phyloP scores from a whole-genome alignment of 148 eudicot genomes.

The Agrostemma githago region DNA sequence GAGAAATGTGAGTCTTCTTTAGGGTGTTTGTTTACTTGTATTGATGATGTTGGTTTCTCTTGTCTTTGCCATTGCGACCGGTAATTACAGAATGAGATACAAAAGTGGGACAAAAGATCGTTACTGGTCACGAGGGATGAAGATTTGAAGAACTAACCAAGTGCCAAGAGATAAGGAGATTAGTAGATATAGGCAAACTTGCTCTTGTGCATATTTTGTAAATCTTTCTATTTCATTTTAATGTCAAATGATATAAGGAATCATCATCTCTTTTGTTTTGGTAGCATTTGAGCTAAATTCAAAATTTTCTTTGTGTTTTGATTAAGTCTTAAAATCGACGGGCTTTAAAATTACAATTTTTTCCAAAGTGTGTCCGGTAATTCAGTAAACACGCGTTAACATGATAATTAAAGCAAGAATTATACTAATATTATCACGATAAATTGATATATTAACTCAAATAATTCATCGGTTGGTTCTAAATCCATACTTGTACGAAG shows the following conservation, averaged over 20 bases:
- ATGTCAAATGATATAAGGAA: not conserved
- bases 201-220: not conserved
- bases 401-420: no score
- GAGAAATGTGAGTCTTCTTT: constrained; percentile 10
- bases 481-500: no score
- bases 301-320: no score
- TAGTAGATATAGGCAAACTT: not conserved
- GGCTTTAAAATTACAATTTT: no score
- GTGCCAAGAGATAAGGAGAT: not conserved
- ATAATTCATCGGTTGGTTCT: no score
- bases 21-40: constrained; percentile 27
- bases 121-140: not conserved
- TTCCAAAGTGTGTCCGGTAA: no score
- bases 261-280: not conserved
- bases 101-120: no score
- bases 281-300: not conserved
- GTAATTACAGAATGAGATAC: not conserved
- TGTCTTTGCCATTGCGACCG: constrained; percentile 30
- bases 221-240: constrained; percentile 1
- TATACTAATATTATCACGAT: no score
- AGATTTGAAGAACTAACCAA: not conserved
- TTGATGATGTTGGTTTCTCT: constrained; percentile 30
- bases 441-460: no score
- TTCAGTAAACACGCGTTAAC: no score
- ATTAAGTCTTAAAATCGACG: no score